These are phyloP conservation scores for Chimonanthus praecox DNA, from an alignment of 164 flowering plant species.

Conservation along the genomic window DNA sequence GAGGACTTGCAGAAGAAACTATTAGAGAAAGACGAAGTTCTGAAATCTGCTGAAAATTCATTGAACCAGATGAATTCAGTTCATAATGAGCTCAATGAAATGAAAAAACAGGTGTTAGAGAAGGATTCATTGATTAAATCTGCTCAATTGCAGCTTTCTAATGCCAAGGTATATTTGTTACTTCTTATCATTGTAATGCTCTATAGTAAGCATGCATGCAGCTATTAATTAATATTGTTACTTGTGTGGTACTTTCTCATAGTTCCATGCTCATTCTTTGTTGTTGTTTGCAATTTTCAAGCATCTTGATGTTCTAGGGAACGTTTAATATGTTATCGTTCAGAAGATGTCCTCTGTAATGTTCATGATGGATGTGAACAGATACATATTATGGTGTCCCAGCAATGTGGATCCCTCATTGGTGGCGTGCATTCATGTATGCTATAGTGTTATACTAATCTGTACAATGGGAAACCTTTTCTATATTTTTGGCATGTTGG, in stretches of 20 bases:
- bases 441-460: background rate
- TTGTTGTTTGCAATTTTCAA: no score
- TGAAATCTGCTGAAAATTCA: conserved; percentile 50
- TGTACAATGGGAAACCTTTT: background rate
- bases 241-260: no score
- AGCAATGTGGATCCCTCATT: background rate
- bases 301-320: no score
- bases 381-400: background rate
- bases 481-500: background rate
- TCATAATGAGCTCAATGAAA: conserved; percentile 40
- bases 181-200: background rate
- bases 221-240: no score
- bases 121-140: conserved; percentile 72
- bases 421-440: background rate
- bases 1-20: conserved; percentile 64
- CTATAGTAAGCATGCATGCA: no score
- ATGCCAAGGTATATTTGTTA: conserved; percentile 58
- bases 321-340: background rate
- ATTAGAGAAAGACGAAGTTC: conserved; percentile 70
- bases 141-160: conserved; percentile 62
- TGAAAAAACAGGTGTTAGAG: conserved; percentile 45
- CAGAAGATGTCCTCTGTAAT: background rate
- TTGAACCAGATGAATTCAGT: conserved; percentile 41
- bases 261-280: no score
- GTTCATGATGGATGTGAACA: background rate